Conservation (phyloP, 2,329 filamentous ascomycete species). For the Scedosporium apiospermum region DNA sequence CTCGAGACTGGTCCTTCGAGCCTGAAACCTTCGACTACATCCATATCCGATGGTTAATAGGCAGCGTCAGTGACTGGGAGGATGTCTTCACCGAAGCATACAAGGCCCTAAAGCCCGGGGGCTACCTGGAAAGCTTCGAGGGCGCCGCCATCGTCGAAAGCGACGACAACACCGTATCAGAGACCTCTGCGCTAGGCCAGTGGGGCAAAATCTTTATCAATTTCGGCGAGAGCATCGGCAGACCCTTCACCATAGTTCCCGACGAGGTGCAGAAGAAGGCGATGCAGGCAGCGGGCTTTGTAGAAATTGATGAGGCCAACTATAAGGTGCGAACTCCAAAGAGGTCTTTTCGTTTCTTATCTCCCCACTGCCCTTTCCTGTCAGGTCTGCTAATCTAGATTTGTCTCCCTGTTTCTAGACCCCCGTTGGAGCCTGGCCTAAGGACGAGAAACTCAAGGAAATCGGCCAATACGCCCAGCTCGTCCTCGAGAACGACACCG, state of each 20-base stretch:
- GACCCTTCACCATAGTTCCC: conserved; percentile 15
- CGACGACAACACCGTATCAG: conserved; percentile 16
- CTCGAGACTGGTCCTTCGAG: conserved; percentile 32
- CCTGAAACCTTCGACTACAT: conserved; percentile 45
- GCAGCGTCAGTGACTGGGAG: conserved; percentile 46
- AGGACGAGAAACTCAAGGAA: conserved; percentile 32
- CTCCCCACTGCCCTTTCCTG: background rate
- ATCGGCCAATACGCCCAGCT: conserved; percentile 23
- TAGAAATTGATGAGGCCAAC: conserved; percentile 31
- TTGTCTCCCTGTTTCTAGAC: conserved; percentile 17
- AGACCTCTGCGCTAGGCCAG: conserved; percentile 15
- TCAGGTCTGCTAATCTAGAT: background rate
- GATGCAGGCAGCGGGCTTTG: conserved; percentile 25
- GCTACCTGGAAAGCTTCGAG: conserved; percentile 20
- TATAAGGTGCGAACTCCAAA: conserved; percentile 21
- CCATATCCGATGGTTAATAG: conserved; percentile 47
- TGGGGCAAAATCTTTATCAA: conserved; percentile 19
- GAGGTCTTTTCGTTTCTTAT: background rate
- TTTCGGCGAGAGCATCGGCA: conserved; percentile 17
- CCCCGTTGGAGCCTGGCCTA: conserved; percentile 35
- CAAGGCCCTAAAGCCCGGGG: conserved; percentile 33
- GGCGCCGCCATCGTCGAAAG: conserved; percentile 16
- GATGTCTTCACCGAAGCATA: conserved; percentile 41
- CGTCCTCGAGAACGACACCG: conserved; percentile 13
- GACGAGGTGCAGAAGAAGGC: conserved; percentile 10